Evolutionary conservation across 257 asterid species (phyloP).

Genomic region (Solanum pennellii): DNA sequence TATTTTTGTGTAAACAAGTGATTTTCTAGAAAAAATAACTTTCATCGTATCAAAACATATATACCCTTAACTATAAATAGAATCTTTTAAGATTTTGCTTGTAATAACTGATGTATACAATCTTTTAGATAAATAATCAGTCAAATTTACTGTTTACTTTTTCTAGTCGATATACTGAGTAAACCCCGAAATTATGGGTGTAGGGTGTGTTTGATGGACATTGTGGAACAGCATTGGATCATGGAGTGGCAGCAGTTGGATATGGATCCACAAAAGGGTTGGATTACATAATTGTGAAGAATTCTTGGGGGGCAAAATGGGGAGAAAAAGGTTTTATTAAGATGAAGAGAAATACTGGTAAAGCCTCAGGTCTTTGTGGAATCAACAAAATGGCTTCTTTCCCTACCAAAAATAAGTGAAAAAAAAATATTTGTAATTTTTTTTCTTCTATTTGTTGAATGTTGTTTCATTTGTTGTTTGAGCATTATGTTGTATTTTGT

Average conservation of each 20-base stretch:
- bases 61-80: not conserved
- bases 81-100: not conserved
- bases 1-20: not conserved
- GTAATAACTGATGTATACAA: not conserved
- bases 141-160: not conserved
- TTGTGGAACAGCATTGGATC: constrained; percentile 45
- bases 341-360: constrained; percentile 48
- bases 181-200: not conserved
- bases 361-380: constrained; percentile 47
- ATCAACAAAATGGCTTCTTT: constrained; percentile 53
- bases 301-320: constrained; percentile 65
- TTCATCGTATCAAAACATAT: not conserved
- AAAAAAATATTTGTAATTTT: not conserved
- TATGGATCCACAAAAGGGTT: constrained; percentile 34
- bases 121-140: not conserved
- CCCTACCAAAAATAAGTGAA: constrained; percentile 37
- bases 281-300: constrained; percentile 44
- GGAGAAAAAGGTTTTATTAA: constrained; percentile 60
- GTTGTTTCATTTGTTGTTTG: not conserved
- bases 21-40: not conserved
- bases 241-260: constrained; percentile 49
- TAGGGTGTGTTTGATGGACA: constrained; percentile 66
- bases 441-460: not conserved
- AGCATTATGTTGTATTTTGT: not conserved
- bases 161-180: not conserved